Evolutionary conservation across 148 eudicot species (phyloP).

Genomic region (Arctostaphylos glauca): DNA sequence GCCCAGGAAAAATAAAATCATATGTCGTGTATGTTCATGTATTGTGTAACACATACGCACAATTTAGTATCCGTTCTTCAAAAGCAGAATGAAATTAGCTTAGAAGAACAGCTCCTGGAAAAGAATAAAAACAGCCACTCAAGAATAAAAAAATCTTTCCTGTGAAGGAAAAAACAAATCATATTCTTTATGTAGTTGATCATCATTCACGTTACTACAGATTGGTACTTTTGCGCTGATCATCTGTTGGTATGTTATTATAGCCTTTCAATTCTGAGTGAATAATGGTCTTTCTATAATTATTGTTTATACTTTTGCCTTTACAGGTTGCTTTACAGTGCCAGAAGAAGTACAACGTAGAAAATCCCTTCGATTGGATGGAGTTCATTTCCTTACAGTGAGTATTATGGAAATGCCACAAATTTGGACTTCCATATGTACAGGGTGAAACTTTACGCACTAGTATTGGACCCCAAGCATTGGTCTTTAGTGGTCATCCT

Average conservation of each 20-base stretch:
- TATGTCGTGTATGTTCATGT: too few species aligned
- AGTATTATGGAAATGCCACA: slow-evolving; percentile 23
- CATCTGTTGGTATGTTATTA: slow-evolving; percentile 53
- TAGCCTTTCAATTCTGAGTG: not conserved
- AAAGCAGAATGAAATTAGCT: too few species aligned
- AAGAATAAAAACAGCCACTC: too few species aligned
- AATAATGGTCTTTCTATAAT: not conserved
- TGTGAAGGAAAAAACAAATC: too few species aligned
- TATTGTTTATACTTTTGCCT: not conserved
- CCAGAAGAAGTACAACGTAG: slow-evolving; percentile 51
- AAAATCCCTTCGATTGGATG: slow-evolving; percentile 95
- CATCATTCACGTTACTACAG: too few species aligned
- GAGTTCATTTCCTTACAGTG: slow-evolving; percentile 79
- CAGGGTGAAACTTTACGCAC: not conserved
- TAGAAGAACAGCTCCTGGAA: too few species aligned
- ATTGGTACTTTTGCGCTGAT: slow-evolving; percentile 85
- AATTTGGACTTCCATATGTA: not conserved
- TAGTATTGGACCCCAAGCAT: not conserved
- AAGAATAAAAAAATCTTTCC: too few species aligned
- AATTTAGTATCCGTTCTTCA: too few species aligned
- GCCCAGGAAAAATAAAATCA: too few species aligned
- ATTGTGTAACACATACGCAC: too few species aligned
- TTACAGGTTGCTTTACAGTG: slow-evolving; percentile 63
- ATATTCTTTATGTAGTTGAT: too few species aligned
- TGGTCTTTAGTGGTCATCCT: slow-evolving; percentile 3